Base-by-base conservation (phyloP, 2,329 filamentous ascomycete species). In the Fusarium sp. region DNA sequence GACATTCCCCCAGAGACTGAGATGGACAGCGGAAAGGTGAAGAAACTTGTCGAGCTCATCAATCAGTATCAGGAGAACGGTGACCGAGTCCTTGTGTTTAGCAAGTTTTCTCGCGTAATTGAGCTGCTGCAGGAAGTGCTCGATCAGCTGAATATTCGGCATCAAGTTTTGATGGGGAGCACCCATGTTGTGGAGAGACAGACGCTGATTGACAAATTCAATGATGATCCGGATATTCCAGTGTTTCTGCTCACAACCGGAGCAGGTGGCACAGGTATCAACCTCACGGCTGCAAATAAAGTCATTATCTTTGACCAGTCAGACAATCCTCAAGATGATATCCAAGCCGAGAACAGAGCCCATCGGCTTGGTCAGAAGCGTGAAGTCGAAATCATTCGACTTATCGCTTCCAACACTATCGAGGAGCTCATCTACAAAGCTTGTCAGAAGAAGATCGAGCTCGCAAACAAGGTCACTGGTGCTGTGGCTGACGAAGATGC, bases 241-340 rank as follows among this genome's bases (percentile, higher is more conserved):
- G 95, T 97, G 1, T 99, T 99, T 82, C 88, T 99, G 73, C 89
- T 99, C 11, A 96, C 93, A 2, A 99, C 96, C 0, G 95, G 95
- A 68, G 95, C 95, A 1, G 96, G 96, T 58, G 96, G 96, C n/a
- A 96, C 95, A 1, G 96, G 96, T 44, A 97, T 99, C 84, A 99
- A 99, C 82, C 84, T 99, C 61, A 96, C 95, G 13, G 93, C 93
- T 39, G 96, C 96, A 9, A 98, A 98, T 85, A 98, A 98, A 83
- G 95, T 99, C 75, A 90, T 99, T 82, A 96, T 99, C 78, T 98
- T 98, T 80, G 96, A 99, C 82, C 93, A 93, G 72, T 94, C 92
- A n/a, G 97, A 98, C 84, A 99, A 99, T 77, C 96, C 96, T 0
- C 96, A 99, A 80, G 95, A 98, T 75, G 96, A 99, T 79, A 91